phyloP scores from a whole-genome alignment of 768 basidiomycete species.

The Mycena chlorophos region DNA sequence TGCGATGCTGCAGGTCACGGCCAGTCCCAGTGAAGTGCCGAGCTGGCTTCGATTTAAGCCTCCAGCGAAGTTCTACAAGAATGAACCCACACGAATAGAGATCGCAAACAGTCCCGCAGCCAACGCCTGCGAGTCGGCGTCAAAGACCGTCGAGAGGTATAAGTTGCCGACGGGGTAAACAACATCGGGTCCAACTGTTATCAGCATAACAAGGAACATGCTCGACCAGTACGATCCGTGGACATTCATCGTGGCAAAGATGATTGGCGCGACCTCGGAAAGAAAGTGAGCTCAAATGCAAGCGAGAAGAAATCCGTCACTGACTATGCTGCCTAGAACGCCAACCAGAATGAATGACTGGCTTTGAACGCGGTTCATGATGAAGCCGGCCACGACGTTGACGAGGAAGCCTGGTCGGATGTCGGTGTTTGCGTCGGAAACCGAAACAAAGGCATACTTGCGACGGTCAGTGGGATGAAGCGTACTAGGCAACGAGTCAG shows the following conservation, averaged over 20 bases:
- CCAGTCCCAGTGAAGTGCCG: conserved; percentile 37
- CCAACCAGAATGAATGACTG: conserved; percentile 31
- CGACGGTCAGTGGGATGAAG: conserved; percentile 35
- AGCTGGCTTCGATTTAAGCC: conserved; percentile 22
- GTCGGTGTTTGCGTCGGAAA: no score
- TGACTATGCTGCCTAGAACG: conserved; percentile 29
- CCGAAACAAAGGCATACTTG: no score
- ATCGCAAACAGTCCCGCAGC: conserved; percentile 38
- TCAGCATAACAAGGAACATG: not conserved
- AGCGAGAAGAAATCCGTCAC: conserved; percentile 7
- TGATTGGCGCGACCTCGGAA: conserved; percentile 31
- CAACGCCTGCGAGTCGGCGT: conserved; percentile 35
- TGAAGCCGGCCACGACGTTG: conserved; percentile 22
- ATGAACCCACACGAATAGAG: conserved; percentile 26
- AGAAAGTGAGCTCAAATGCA: not conserved
- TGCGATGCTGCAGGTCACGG: conserved; percentile 33
- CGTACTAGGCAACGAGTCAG: conserved; percentile 18
- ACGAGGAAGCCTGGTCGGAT: conserved; percentile 23
- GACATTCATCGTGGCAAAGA: conserved; percentile 34
- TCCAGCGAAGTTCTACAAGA: not conserved
- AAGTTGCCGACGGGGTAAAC: conserved; percentile 35
- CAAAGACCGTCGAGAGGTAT: conserved; percentile 31
- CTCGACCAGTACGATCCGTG: conserved; percentile 33
- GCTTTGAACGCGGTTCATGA: conserved; percentile 30
- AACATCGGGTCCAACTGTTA: conserved; percentile 28